Conservation (phyloP, 2,329 filamentous ascomycete genomes). For the Tolypocladium inflatum region DNA sequence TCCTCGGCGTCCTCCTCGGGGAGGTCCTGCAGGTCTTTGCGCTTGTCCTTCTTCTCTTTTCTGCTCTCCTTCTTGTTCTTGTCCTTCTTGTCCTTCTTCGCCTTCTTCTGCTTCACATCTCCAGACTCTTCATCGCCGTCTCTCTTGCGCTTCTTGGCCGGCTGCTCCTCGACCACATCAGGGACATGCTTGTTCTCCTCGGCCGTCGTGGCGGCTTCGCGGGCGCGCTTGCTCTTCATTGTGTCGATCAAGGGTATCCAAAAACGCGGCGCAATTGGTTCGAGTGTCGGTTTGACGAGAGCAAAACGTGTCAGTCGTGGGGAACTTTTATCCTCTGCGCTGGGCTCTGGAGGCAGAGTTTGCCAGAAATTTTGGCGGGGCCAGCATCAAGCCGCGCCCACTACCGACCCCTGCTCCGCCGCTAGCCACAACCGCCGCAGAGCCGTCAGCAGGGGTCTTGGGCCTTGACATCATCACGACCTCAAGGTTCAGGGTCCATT, state of each 20-base stretch:
- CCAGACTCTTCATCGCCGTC: conserved; percentile 14
- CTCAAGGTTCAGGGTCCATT: not conserved
- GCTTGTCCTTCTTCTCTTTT: conserved; percentile 31
- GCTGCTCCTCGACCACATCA: conserved; percentile 11
- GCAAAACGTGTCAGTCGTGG: not conserved
- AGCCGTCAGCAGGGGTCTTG: not conserved
- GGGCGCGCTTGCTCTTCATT: conserved; percentile 30
- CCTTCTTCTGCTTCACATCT: conserved; percentile 17
- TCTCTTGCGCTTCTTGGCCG: conserved; percentile 28
- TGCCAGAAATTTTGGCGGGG: conserved; percentile 6
- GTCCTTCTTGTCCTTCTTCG: conserved; percentile 21
- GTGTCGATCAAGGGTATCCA: conserved; percentile 5
- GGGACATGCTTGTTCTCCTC: conserved; percentile 17
- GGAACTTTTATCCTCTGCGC: not conserved
- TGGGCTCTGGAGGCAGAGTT: not conserved
- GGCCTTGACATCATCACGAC: not conserved
- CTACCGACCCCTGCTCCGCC: not conserved
- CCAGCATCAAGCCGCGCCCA: not conserved
- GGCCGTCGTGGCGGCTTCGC: conserved; percentile 18
- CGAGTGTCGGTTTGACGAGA: not conserved
- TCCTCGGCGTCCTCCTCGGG: conserved; percentile 21
- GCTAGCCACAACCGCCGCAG: not conserved
- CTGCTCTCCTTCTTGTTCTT: conserved; percentile 22
- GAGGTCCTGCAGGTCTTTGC: conserved; percentile 26
- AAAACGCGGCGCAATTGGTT: not conserved